Evolutionary conservation across 108 stramenopile genomes (phyloP).

Genomic region (Cyclotella choctawhatcheeana): DNA sequence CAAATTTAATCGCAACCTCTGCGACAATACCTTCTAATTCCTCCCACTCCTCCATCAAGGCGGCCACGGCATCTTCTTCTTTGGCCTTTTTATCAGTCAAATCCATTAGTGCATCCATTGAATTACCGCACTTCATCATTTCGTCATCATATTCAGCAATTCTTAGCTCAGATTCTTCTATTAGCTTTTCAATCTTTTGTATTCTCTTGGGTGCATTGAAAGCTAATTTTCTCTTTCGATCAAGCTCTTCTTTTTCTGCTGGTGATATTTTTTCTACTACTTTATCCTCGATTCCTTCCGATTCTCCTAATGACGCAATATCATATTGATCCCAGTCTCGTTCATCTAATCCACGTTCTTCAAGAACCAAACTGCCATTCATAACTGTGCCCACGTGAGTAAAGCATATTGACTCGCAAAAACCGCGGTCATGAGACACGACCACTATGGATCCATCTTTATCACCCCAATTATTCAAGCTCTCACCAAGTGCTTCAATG

Average conservation of each 20-base stretch:
- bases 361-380: slow-evolving; percentile 68
- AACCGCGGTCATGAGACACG: slow-evolving; percentile 90
- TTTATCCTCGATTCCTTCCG: not conserved
- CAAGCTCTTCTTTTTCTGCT: slow-evolving; percentile 51
- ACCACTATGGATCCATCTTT: slow-evolving; percentile 88
- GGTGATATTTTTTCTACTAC: slow-evolving; percentile 29
- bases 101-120: slow-evolving; percentile 72
- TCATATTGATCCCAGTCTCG: slow-evolving; percentile 81
- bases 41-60: slow-evolving; percentile 88
- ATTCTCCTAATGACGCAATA: slow-evolving; percentile 31
- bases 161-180: slow-evolving; percentile 72
- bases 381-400: slow-evolving; percentile 89
- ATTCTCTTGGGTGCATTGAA: slow-evolving; percentile 88
- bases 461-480: slow-evolving; percentile 77
- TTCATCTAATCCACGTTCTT: slow-evolving; percentile 76
- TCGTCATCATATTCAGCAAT: slow-evolving; percentile 73
- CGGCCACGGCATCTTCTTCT: slow-evolving; percentile 55
- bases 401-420: slow-evolving; percentile 87
- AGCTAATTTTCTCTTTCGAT: slow-evolving; percentile 68
- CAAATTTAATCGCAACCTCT: slow-evolving; percentile 31
- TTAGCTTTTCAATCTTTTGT: slow-evolving; percentile 65
- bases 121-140: slow-evolving; percentile 80
- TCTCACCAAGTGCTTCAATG: slow-evolving; percentile 83
- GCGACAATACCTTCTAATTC: slow-evolving; percentile 67
- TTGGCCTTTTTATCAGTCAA: slow-evolving; percentile 61